Evolutionary conservation across 2,329 filamentous ascomycete species (phyloP), one percentile per base, ranked within the genome.

Genomic region (Cercospora janseana): DNA sequence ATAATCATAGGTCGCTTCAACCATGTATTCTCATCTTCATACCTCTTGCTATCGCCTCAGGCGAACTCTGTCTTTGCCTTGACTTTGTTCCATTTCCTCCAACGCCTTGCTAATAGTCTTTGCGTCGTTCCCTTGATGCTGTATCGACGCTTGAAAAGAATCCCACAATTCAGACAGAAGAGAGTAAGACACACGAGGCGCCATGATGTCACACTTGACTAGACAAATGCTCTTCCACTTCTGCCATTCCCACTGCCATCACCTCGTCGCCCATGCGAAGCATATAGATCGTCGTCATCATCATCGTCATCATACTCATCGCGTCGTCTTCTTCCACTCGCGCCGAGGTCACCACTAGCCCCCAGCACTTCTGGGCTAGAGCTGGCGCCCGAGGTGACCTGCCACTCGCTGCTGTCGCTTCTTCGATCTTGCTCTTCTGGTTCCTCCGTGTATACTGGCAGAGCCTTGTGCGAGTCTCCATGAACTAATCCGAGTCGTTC

Each of bases 401-500:
- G 63, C 65, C 64, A 68, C 37, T 67, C 66, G 24, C 66, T 65
- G 32, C 61, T 63, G 20, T 55, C 53, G n/a, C 46, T 21, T 34
- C 34, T 34, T 18, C 56, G 48, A 8, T 50, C 48, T 16, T 45
- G 49, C 5, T 51, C 45, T 15, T 53, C 54, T 6, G 40, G 15
- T 23, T 55, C 50, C 24, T 60, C 59, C n/a, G 51, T 51, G 16
- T 52, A 54, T 27, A 53, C 53, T 4, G 55, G 52, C 6, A 60
- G 35, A 12, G 21, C 15, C 20, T 58, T 57, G 13, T 52, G 47
- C 3, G 56, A 59, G 45, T 70, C 68, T 9, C 67, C 66, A 28
- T 66, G 62, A 12, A 70, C 68, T 2, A 70, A 60, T 6, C 68
- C 68, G 1, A 69, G 49, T 1, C 68, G 53, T 43, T 70, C 68